Conservation (phyloP, 1,284 basidiomycete genomes). For the Bondarzewia mesenterica region DNA sequence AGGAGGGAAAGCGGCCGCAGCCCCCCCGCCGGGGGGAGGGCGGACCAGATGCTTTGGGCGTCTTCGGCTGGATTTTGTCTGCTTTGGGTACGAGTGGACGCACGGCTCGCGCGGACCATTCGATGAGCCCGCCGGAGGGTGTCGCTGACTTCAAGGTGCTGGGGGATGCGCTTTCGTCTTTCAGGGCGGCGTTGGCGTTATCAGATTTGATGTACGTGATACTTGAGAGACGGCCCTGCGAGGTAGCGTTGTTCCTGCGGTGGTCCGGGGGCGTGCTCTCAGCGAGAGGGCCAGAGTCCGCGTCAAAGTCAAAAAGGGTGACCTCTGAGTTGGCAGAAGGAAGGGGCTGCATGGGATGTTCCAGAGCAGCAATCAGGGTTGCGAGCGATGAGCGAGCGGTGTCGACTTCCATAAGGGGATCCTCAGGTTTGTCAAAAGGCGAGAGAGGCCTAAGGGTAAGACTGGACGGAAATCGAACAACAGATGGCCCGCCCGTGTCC, state of each 20-base stretch:
- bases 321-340: slow-evolving; percentile 51
- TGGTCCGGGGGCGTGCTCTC: slow-evolving; percentile 57
- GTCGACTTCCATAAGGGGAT: slow-evolving; percentile 39
- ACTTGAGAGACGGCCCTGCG: slow-evolving; percentile 38
- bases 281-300: slow-evolving; percentile 35
- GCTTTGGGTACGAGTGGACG: slow-evolving; percentile 43
- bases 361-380: slow-evolving; percentile 31
- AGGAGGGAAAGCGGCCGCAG: slow-evolving; percentile 58
- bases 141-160: slow-evolving; percentile 1
- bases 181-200: slow-evolving; percentile 6
- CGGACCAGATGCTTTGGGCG: slow-evolving; percentile 26
- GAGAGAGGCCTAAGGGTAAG: slow-evolving; percentile 36
- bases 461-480: slow-evolving; percentile 29
- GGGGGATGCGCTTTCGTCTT: background rate
- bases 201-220: slow-evolving; percentile 56
- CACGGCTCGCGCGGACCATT: slow-evolving; percentile 44
- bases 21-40: slow-evolving; percentile 30
- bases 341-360: slow-evolving; percentile 22
- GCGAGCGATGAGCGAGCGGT: slow-evolving; percentile 43
- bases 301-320: slow-evolving; percentile 45
- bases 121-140: slow-evolving; percentile 30
- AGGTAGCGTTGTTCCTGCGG: slow-evolving; percentile 23
- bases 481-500: slow-evolving; percentile 17
- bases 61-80: slow-evolving; percentile 36
- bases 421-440: slow-evolving; percentile 15